Conservation (phyloP, 192 early-diverging fungal species). For the Gonapodya sp. region DNA sequence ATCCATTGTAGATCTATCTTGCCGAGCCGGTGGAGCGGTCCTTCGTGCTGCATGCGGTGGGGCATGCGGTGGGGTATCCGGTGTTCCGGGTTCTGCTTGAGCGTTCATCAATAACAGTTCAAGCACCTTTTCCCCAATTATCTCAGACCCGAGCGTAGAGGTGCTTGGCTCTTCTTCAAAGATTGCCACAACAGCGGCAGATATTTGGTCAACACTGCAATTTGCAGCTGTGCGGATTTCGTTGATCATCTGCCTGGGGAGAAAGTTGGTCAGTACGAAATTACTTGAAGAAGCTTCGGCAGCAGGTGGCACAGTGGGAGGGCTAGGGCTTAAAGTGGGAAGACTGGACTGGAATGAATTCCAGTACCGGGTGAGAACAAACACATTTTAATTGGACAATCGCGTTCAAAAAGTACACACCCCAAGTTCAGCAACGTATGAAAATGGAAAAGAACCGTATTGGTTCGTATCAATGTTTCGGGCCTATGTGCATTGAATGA, state of each 20-base stretch:
- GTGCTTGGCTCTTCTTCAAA: background rate
- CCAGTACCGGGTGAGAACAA: too few relatives aligned
- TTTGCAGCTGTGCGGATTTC: too few relatives aligned
- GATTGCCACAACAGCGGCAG: background rate
- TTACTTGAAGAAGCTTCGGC: background rate
- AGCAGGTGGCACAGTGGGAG: background rate
- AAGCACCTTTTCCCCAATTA: background rate
- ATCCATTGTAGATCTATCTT: too few relatives aligned
- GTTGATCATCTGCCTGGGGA: background rate
- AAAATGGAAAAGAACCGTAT: background rate
- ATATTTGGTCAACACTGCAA: too few relatives aligned
- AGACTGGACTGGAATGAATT: background rate
- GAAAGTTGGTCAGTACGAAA: background rate
- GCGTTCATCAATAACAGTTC: background rate
- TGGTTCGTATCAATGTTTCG: background rate
- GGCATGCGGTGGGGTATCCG: background rate
- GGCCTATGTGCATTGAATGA: background rate
- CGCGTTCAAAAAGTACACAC: too few relatives aligned
- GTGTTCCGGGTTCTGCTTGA: background rate
- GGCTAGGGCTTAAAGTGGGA: background rate
- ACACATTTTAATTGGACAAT: too few relatives aligned
- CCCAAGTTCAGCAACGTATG: background rate
- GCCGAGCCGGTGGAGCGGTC: too few relatives aligned
- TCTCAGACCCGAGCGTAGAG: background rate
- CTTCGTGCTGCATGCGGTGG: background rate